These are phyloP conservation scores for Theileria orientalis DNA, from an alignment of 169 alveolate genomes.

Conservation along the genomic window DNA sequence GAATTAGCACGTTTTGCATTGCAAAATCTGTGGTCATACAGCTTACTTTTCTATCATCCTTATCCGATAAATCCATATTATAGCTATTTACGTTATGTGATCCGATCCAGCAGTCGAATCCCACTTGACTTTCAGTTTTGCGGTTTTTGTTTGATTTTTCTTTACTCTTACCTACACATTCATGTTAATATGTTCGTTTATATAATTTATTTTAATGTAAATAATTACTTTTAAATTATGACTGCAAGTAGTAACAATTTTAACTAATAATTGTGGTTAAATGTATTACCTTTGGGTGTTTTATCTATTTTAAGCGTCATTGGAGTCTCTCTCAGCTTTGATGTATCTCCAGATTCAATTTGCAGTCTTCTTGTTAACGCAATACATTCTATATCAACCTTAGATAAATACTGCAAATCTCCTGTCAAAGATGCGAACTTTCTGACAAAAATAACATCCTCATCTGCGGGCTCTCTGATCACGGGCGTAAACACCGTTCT, in stretches of 20 bases:
- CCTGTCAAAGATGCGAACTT: slow-evolving; percentile 85
- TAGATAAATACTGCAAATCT: slow-evolving; percentile 79
- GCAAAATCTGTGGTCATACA: slow-evolving; percentile 89
- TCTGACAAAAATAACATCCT: slow-evolving; percentile 75
- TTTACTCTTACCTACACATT: slow-evolving; percentile 27
- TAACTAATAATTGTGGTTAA: neutral
- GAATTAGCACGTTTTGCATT: slow-evolving; percentile 86
- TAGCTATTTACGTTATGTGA: slow-evolving; percentile 69
- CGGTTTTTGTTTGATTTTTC: slow-evolving; percentile 31
- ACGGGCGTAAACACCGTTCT: slow-evolving; percentile 56
- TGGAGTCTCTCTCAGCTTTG: slow-evolving; percentile 59
- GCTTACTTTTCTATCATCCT: slow-evolving; percentile 60
- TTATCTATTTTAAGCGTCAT: slow-evolving; percentile 51
- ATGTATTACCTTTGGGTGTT: neutral
- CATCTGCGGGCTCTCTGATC: slow-evolving; percentile 71
- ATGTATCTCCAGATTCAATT: slow-evolving; percentile 75
- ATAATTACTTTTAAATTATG: slow-evolving; percentile 23
- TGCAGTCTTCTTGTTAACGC: slow-evolving; percentile 82
- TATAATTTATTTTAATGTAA: no score
- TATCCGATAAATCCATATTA: slow-evolving; percentile 36
- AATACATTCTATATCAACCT: slow-evolving; percentile 81
- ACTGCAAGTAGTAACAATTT: no score
- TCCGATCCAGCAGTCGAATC: slow-evolving; percentile 76
- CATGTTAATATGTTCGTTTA: slow-evolving; percentile 28
- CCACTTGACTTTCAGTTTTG: slow-evolving; percentile 37